Percentiles rank a stretch among this genome's conserved stretches.
These are phyloP conservation scores for Murraya koenigii DNA, from an alignment of 345 rosid genomes.

Conservation along the genomic window DNA sequence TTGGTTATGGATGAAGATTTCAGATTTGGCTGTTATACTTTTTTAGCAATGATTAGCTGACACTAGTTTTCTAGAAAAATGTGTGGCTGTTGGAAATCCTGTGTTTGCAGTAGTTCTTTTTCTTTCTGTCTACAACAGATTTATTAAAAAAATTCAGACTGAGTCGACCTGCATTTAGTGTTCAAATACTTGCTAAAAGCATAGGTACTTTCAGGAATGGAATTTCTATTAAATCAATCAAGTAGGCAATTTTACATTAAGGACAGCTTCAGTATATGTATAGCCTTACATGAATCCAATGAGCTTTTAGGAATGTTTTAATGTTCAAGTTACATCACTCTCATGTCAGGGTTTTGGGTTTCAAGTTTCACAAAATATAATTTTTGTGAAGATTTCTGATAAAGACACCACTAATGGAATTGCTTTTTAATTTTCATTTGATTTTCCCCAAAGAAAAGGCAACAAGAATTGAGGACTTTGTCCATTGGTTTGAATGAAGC, in stretches of 20 bases:
- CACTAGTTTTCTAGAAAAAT: not conserved
- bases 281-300: not conserved
- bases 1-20: not conserved
- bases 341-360: not conserved
- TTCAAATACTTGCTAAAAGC: not conserved
- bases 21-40: not conserved
- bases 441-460: not conserved
- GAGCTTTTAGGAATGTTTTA: not conserved
- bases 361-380: too few species aligned
- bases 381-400: not conserved
- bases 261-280: not conserved
- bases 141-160: not conserved
- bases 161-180: not conserved
- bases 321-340: not conserved
- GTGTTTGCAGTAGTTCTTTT: not conserved
- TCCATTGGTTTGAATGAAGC: not conserved
- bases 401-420: not conserved
- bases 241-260: not conserved
- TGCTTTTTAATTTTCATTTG: not conserved
- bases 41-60: constrained; percentile 1
- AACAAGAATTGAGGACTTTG: not conserved
- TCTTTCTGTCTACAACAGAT: not conserved
- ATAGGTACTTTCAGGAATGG: not conserved
- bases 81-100: not conserved
- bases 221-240: not conserved